Conservation (phyloP, 768 basidiomycete genomes). For the Suillus tomentosus region DNA sequence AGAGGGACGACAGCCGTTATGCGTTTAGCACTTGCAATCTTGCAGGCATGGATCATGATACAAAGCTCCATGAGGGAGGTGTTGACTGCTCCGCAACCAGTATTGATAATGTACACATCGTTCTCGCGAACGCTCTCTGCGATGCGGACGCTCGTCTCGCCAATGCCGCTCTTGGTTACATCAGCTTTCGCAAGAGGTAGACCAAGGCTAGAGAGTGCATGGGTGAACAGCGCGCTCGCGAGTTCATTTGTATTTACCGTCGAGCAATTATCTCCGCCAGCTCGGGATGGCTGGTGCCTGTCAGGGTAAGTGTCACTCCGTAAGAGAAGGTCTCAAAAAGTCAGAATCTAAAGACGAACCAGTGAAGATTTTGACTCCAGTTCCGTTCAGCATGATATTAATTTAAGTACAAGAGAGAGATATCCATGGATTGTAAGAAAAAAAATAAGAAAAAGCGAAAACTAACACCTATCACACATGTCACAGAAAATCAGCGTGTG, state of each 20-base stretch:
- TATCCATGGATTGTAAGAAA: constrained; percentile 13
- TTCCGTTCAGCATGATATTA: constrained; percentile 53
- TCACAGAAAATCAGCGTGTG: neutral
- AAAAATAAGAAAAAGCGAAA: constrained; percentile 9
- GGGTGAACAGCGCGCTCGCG: constrained; percentile 16
- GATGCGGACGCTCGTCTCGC: constrained; percentile 91
- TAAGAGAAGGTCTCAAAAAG: neutral
- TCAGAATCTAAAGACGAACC: constrained; percentile 38
- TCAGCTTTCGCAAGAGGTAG: constrained; percentile 86
- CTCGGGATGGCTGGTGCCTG: constrained; percentile 95
- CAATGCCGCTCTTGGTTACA: constrained; percentile 84
- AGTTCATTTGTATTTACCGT: constrained; percentile 55
- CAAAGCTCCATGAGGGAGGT: constrained; percentile 97
- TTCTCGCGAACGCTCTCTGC: constrained; percentile 95
- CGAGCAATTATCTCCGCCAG: constrained; percentile 91
- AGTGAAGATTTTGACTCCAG: constrained; percentile 60
- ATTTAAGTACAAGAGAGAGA: constrained; percentile 12
- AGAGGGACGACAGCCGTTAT: constrained; percentile 99
- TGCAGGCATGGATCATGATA: constrained; percentile 99
- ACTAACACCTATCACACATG: neutral
- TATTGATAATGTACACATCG: constrained; percentile 98
- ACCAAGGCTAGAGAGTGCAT: constrained; percentile 66
- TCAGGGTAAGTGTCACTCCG: neutral
- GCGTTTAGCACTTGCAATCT: constrained; percentile 96
- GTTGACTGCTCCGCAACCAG: constrained; percentile 84